phyloP scores from a whole-genome alignment of 225 moss, liverwort and hornwort genomes.

The Pseudoscleropodium purum region DNA sequence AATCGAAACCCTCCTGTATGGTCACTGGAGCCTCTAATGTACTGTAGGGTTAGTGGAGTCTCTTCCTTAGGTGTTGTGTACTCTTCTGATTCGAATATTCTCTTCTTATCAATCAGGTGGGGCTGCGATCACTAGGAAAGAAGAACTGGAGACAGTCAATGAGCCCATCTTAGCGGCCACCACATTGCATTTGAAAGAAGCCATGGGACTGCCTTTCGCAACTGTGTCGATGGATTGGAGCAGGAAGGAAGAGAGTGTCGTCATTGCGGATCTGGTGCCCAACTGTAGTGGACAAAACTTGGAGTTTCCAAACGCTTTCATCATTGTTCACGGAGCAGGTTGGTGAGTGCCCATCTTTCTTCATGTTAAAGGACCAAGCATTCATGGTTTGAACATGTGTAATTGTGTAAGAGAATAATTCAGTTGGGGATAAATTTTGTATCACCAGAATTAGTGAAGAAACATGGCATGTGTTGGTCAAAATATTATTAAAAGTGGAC shows the following conservation, averaged over 20 bases:
- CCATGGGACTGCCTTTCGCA: slow-evolving; percentile 39
- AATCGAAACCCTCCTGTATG: not conserved
- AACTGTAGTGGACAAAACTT: slow-evolving; percentile 20
- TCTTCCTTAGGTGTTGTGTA: not conserved
- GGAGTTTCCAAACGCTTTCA: slow-evolving; percentile 42
- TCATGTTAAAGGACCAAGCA: not conserved
- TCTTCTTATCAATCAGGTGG: slow-evolving; percentile 41
- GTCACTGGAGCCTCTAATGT: not conserved
- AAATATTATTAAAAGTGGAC: not conserved
- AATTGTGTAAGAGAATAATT: not conserved
- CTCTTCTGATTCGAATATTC: not conserved
- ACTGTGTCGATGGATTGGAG: slow-evolving; percentile 83
- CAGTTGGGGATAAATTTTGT: no score
- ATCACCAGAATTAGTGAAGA: not conserved
- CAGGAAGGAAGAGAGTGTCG: slow-evolving; percentile 14
- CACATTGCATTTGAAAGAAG: slow-evolving; percentile 64
- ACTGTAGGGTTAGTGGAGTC: not conserved
- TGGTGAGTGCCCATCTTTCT: slow-evolving; percentile 21
- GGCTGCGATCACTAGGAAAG: slow-evolving; percentile 72
- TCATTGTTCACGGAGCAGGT: slow-evolving; percentile 98
- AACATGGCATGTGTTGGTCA: not conserved
- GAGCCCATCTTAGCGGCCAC: slow-evolving; percentile 48
- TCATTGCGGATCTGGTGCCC: slow-evolving; percentile 16
- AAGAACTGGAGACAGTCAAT: slow-evolving; percentile 66
- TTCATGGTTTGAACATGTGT: not conserved